phyloP scores from a whole-genome alignment of 2,329 filamentous ascomycete genomes.

The Penicillium sp. region DNA sequence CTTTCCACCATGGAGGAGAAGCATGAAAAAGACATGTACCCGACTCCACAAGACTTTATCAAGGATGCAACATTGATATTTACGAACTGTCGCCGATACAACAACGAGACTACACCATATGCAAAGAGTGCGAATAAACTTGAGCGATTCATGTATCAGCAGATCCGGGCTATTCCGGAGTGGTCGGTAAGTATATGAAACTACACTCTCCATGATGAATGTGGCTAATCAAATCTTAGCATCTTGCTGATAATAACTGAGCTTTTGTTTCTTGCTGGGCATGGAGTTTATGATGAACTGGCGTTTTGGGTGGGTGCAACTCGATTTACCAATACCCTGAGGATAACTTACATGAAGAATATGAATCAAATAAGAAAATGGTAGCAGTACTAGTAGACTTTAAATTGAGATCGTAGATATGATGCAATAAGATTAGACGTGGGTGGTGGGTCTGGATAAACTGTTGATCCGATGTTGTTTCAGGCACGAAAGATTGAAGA shows the following conservation, averaged over 20 bases:
- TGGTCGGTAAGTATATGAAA: slow-evolving; percentile 64
- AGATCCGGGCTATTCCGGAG: slow-evolving; percentile 88
- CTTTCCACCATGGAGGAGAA: slow-evolving; percentile 93
- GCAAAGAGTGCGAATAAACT: slow-evolving; percentile 93
- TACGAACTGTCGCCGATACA: slow-evolving; percentile 93
- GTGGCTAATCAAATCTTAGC: slow-evolving; percentile 27
- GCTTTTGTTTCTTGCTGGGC: neutral
- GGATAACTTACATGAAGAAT: slow-evolving; percentile 6
- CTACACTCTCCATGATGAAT: neutral
- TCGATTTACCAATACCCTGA: slow-evolving; percentile 21
- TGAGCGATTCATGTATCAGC: slow-evolving; percentile 92
- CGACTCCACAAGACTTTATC: slow-evolving; percentile 88
- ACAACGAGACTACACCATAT: slow-evolving; percentile 92
- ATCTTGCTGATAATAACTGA: slow-evolving; percentile 41
- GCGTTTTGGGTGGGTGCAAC: slow-evolving; percentile 15
- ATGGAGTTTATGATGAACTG: slow-evolving; percentile 15
- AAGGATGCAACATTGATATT: slow-evolving; percentile 86
- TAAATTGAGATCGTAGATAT: neutral
- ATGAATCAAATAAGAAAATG: neutral
- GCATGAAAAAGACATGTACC: slow-evolving; percentile 89
- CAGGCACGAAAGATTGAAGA: slow-evolving; percentile 13
- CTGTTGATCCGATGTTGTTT: slow-evolving; percentile 26
- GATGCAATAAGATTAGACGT: neutral
- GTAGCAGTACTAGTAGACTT: neutral
- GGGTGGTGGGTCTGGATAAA: slow-evolving; percentile 29